These are phyloP conservation scores for Rhizopogon vesiculosus DNA, from an alignment of 768 basidiomycete genomes.

Conservation along the genomic window DNA sequence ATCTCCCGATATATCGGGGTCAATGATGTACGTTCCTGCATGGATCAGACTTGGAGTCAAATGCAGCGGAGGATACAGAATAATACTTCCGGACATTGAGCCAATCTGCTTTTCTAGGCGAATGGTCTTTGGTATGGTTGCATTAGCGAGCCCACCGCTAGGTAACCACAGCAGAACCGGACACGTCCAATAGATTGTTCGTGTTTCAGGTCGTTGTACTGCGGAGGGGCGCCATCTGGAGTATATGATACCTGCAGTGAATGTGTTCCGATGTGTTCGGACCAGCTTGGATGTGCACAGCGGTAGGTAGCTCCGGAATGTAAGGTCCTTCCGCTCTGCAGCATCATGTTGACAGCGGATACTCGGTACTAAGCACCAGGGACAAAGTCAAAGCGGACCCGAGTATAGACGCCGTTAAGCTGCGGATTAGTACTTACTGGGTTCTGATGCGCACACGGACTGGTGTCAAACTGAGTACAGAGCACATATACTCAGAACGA, in stretches of 20 bases:
- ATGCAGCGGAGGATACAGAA: not conserved
- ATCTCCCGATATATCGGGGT: constrained; percentile 30
- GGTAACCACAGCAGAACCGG: not conserved
- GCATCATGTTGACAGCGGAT: not conserved
- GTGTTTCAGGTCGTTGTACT: not conserved
- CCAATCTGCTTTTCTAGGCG: constrained; percentile 11
- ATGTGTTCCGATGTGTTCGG: not conserved
- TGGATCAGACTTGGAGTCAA: not conserved
- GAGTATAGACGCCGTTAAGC: too few relatives aligned
- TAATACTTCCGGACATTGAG: constrained; percentile 25
- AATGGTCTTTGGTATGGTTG: not conserved
- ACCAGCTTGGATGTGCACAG: not conserved
- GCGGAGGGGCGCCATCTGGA: not conserved
- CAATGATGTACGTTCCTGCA: constrained; percentile 38
- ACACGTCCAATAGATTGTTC: too few relatives aligned
- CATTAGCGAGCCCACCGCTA: not conserved
- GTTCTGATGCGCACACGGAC: too few relatives aligned
- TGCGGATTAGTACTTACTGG: too few relatives aligned
- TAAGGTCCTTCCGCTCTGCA: not conserved
- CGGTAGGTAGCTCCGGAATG: not conserved
- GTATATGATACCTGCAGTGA: not conserved
- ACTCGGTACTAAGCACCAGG: not conserved
- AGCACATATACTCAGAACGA: too few relatives aligned
- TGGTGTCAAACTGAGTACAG: too few relatives aligned
- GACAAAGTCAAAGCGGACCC: too few relatives aligned